Evolutionary conservation across 176 grass and related monocot species (phyloP).

Genomic region (Stipa capillata): DNA sequence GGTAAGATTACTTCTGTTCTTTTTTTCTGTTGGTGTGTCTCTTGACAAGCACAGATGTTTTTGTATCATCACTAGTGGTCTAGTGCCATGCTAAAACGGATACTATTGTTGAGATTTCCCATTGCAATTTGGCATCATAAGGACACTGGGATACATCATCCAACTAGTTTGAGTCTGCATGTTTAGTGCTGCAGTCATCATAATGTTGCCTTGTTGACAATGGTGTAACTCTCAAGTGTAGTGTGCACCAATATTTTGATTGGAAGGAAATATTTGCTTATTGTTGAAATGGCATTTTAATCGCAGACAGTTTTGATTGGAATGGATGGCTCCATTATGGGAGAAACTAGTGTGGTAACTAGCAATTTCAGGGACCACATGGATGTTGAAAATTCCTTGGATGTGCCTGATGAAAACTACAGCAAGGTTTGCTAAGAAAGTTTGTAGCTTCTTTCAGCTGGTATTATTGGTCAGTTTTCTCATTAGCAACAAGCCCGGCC

Average conservation of each 20-base stretch:
- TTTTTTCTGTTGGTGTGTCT: background rate
- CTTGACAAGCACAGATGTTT: background rate
- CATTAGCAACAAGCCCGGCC: background rate
- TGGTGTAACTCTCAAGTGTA: background rate
- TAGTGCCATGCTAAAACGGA: background rate
- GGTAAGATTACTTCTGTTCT: conserved; percentile 43
- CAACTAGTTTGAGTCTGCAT: background rate
- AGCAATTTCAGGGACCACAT: conserved; percentile 46
- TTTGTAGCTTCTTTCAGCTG: background rate
- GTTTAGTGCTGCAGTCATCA: background rate
- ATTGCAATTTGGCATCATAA: background rate
- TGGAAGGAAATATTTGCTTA: background rate
- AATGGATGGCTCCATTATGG: conserved; percentile 39
- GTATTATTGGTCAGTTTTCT: background rate
- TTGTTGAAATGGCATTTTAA: conserved; percentile 28
- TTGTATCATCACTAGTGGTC: background rate
- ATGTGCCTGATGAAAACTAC: conserved; percentile 40
- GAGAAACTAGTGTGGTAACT: conserved; percentile 37
- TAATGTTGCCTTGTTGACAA: background rate
- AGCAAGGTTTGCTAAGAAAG: conserved; percentile 47
- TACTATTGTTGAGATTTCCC: background rate
- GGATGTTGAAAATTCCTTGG: conserved; percentile 39
- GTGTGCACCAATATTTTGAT: conserved; percentile 6
- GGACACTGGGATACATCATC: background rate
- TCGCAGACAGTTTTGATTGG: conserved; percentile 92